A percentile compares a stretch with the other conserved stretches of the same genome.
Evolutionary conservation across 2,329 filamentous ascomycete species (phyloP).

Genomic region (Sphaceloma murrayae): DNA sequence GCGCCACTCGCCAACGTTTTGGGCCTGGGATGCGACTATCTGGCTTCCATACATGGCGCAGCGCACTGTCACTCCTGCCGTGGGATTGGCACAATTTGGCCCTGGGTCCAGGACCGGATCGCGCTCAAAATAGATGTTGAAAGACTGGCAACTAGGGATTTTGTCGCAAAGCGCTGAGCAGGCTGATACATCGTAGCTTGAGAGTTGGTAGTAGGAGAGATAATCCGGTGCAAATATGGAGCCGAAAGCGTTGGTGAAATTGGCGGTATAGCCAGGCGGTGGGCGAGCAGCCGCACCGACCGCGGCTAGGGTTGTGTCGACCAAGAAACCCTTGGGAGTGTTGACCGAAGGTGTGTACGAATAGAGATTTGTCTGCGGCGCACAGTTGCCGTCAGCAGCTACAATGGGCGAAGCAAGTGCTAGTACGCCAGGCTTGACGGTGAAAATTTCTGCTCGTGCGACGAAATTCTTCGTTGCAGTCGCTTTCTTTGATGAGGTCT

Average conservation of each 20-base stretch:
- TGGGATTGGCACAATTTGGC: conserved; percentile 17
- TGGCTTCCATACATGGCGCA: conserved; percentile 16
- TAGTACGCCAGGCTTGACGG: neutral
- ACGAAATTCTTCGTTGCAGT: conserved; percentile 1
- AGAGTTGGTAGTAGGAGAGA: conserved; percentile 17
- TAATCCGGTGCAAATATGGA: conserved; percentile 17
- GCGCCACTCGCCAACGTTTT: conserved; percentile 24
- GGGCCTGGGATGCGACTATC: conserved; percentile 19
- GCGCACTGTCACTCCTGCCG: conserved; percentile 3
- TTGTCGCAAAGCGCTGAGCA: conserved; percentile 19
- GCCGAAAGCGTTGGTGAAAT: conserved; percentile 15
- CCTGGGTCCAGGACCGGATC: conserved; percentile 19
- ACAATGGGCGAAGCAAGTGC: neutral
- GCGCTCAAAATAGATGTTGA: conserved; percentile 22
- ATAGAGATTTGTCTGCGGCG: neutral
- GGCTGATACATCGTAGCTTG: conserved; percentile 15
- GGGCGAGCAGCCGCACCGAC: conserved; percentile 10
- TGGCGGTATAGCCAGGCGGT: conserved; percentile 17
- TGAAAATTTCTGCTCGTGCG: conserved; percentile 5
- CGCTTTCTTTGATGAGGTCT: neutral
- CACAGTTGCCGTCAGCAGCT: conserved; percentile 12
- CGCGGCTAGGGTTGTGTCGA: conserved; percentile 15
- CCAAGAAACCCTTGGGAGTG: conserved; percentile 17
- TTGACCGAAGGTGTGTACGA: conserved; percentile 15
- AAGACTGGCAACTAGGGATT: conserved; percentile 18